phyloP scores from a whole-genome alignment of 192 early-diverging fungal genomes.

The Chytriomyces sp. region DNA sequence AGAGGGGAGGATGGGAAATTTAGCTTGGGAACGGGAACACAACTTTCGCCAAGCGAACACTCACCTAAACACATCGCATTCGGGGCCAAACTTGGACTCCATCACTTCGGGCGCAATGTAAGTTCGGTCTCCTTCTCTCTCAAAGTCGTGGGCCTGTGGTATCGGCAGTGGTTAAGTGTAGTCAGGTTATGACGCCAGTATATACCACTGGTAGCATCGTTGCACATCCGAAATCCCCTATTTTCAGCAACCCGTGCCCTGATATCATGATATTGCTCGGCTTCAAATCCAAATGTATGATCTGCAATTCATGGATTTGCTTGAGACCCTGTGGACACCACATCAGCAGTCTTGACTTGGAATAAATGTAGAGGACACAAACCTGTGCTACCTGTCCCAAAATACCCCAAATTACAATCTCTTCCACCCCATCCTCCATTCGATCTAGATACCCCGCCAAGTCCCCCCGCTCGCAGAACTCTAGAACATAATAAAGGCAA shows the following conservation, averaged over 20 bases:
- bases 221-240: constrained; percentile 92
- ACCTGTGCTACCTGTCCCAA: constrained; percentile 62
- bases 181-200: not conserved
- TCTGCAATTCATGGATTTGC: constrained; percentile 67
- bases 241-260: constrained; percentile 63
- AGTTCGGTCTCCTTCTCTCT: constrained; percentile 87
- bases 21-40: not conserved
- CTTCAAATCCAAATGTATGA: constrained; percentile 91
- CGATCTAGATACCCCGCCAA: constrained; percentile 31
- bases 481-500: constrained; percentile 84
- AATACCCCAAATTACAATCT: constrained; percentile 75
- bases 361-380: not conserved
- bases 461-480: constrained; percentile 81
- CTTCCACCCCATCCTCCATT: constrained; percentile 48
- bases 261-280: constrained; percentile 83
- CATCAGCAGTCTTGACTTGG: not conserved
- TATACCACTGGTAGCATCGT: constrained; percentile 58
- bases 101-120: constrained; percentile 93
- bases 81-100: constrained; percentile 64
- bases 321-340: constrained; percentile 56
- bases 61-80: constrained; percentile 89
- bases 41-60: not conserved
- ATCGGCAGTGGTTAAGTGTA: not conserved
- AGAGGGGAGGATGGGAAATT: not conserved
- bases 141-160: constrained; percentile 41